phyloP scores from a whole-genome alignment of 2,329 filamentous ascomycete species.

The Ophiostoma pallidulum region DNA sequence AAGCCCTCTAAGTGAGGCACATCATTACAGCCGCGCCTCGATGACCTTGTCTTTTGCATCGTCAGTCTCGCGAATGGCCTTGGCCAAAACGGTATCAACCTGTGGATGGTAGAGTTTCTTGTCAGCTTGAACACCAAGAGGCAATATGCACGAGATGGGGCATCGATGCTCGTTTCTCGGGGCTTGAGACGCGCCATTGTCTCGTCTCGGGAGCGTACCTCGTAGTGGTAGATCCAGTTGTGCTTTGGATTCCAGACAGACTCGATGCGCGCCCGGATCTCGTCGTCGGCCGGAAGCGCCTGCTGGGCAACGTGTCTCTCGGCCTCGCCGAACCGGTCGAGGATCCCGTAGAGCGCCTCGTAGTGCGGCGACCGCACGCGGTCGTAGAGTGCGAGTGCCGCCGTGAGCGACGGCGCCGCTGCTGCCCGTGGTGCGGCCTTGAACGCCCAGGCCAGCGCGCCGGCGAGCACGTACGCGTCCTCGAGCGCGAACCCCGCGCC shows the following conservation, averaged over 20 bases:
- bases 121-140: too few relatives aligned
- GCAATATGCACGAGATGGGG: too few relatives aligned
- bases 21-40: background rate
- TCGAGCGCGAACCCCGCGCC: slow-evolving; percentile 11
- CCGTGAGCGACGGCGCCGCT: background rate
- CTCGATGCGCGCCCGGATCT: slow-evolving; percentile 3
- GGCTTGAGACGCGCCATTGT: too few relatives aligned
- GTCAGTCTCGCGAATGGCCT: background rate
- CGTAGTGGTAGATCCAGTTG: slow-evolving; percentile 11
- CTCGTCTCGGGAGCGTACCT: too few relatives aligned
- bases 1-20: too few relatives aligned
- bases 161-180: too few relatives aligned
- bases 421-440: too few relatives aligned
- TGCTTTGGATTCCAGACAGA: background rate
- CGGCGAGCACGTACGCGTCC: slow-evolving; percentile 1
- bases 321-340: slow-evolving; percentile 1
- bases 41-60: background rate
- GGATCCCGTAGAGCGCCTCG: slow-evolving; percentile 1
- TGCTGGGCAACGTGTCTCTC: background rate
- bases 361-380: slow-evolving; percentile 10
- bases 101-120: background rate
- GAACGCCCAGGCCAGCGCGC: slow-evolving; percentile 4
- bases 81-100: background rate
- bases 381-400: slow-evolving; percentile 3
- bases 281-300: background rate